phyloP scores from a whole-genome alignment of 495 filamentous ascomycete genomes.

The Physcia stellaris region DNA sequence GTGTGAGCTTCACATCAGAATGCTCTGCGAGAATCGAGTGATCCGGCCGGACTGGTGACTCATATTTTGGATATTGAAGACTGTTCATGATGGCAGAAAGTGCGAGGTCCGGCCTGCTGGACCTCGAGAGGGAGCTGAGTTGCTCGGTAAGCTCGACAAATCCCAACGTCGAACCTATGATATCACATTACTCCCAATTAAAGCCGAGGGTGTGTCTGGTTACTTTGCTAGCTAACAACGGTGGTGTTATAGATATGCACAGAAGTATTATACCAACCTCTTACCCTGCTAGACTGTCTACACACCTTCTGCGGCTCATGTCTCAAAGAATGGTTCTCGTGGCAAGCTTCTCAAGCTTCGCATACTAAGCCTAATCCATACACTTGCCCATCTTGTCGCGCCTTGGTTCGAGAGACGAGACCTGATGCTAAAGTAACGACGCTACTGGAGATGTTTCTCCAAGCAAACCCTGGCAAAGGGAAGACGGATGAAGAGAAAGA shows the following conservation, averaged over 20 bases:
- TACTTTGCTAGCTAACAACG: too few relatives aligned
- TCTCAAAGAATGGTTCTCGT: conserved; percentile 82
- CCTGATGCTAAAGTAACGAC: conserved; percentile 76
- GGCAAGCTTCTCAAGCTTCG: conserved; percentile 42
- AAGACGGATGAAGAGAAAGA: conserved; percentile 54
- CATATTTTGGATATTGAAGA: background rate
- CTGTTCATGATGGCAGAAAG: conserved; percentile 20
- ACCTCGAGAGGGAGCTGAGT: conserved; percentile 78
- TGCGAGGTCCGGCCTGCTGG: conserved; percentile 26
- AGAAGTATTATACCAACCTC: conserved; percentile 86
- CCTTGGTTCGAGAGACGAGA: conserved; percentile 63
- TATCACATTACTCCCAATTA: too few relatives aligned
- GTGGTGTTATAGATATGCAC: conserved; percentile 78
- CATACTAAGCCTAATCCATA: conserved; percentile 40
- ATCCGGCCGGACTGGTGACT: too few relatives aligned
- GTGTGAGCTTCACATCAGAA: too few relatives aligned
- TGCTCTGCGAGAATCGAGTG: too few relatives aligned
- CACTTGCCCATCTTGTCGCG: conserved; percentile 90
- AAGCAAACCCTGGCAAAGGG: conserved; percentile 57
- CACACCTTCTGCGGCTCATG: conserved; percentile 96
- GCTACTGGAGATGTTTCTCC: conserved; percentile 61
- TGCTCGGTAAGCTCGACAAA: conserved; percentile 78
- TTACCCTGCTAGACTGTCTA: conserved; percentile 92
- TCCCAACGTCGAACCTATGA: too few relatives aligned
- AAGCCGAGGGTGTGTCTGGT: too few relatives aligned